Conservation (phyloP, 331 rosid genomes). For the Stylosanthes scabra region DNA sequence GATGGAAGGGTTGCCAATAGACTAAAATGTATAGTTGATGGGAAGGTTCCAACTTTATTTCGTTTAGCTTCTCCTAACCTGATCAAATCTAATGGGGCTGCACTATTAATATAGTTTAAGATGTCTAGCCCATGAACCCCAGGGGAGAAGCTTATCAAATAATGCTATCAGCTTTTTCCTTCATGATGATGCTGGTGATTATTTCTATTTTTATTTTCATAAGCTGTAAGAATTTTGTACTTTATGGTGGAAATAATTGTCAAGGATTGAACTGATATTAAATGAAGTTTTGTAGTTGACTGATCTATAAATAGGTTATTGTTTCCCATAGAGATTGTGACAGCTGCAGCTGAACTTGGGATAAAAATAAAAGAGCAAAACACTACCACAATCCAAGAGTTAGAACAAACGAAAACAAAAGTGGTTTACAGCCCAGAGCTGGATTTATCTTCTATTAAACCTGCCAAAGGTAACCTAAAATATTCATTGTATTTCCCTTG, state of each 20-base stretch:
- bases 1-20: background rate
- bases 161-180: conserved; percentile 3
- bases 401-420: conserved; percentile 40
- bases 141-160: conserved; percentile 14
- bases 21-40: background rate
- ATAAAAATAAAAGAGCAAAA: conserved; percentile 58
- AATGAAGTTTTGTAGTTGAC: background rate
- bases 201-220: background rate
- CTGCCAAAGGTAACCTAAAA: conserved; percentile 50
- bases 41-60: conserved; percentile 7
- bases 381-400: conserved; percentile 51
- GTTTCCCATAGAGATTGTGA: conserved; percentile 60
- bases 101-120: background rate
- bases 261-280: conserved; percentile 16
- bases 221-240: background rate
- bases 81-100: conserved; percentile 12
- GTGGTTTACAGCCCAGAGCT: conserved; percentile 35
- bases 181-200: background rate
- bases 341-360: conserved; percentile 67
- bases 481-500: background rate
- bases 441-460: conserved; percentile 42
- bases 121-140: conserved; percentile 15
- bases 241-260: conserved; percentile 11
- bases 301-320: conserved; percentile 28
- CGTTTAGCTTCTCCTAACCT: conserved; percentile 7